Evolutionary conservation across 2,329 filamentous ascomycete species (phyloP).

Genomic region (Neobulgaria alba): DNA sequence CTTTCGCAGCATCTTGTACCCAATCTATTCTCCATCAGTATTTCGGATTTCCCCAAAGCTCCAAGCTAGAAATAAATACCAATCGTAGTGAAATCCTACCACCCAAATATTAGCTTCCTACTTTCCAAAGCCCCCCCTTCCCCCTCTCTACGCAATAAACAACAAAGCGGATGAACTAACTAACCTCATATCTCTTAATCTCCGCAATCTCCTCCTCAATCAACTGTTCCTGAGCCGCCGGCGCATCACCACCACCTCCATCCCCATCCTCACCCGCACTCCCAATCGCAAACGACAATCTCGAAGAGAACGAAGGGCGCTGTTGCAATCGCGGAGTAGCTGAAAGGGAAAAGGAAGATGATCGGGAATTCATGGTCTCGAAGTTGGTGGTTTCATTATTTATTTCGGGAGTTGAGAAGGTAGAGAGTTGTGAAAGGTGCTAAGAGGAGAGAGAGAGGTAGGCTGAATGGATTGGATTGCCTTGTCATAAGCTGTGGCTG

Average conservation of each 20-base stretch:
- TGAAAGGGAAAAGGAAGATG: constrained; percentile 25
- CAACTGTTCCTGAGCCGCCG: constrained; percentile 51
- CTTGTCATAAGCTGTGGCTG: no score
- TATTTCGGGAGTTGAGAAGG: neutral
- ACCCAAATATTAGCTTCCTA: no score
- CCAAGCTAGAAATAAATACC: constrained; percentile 35
- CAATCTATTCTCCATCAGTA: constrained; percentile 67
- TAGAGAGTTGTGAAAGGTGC: neutral
- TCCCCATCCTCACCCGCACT: constrained; percentile 52
- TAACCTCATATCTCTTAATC: constrained; percentile 90
- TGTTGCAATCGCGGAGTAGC: constrained; percentile 16
- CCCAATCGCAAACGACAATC: constrained; percentile 58
- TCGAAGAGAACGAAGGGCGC: constrained; percentile 27
- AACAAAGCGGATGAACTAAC: constrained; percentile 9
- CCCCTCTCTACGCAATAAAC: no score
- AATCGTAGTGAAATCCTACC: constrained; percentile 90
- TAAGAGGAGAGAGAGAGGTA: no score
- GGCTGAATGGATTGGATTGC: no score
- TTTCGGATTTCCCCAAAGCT: constrained; percentile 4
- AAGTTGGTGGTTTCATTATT: constrained; percentile 13
- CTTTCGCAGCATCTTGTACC: constrained; percentile 93
- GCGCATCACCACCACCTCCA: constrained; percentile 45
- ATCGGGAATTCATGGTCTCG: constrained; percentile 30
- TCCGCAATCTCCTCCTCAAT: constrained; percentile 94
- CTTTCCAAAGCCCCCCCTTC: no score